Evolutionary conservation across 164 flowering plant genomes (phyloP), one percentile per base, ranked within the genome.

Genomic region (Kalanchoe fedtschenkoi): DNA sequence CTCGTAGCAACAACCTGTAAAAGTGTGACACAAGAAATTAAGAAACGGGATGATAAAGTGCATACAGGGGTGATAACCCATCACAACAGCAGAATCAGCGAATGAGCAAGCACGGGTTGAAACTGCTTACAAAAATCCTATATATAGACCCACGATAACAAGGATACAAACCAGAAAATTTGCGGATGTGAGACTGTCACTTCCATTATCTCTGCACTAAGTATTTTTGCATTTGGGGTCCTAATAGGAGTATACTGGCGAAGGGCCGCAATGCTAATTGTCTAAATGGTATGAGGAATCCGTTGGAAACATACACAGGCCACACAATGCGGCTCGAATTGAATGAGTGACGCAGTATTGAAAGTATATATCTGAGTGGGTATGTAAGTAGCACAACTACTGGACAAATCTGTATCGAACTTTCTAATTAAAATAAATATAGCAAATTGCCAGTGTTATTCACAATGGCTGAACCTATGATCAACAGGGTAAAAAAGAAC

Each of bases 1-100:
- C 72, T 81, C 86, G 62, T 85, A 85, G 77, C 86, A 80, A 72
- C 86, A 80, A 10, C 86, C 91, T 85, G 80, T 55, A 67, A 70
- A 35, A 24, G 6, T 47, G 39, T 16, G 57, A 51, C 14, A 30
- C 26, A 11, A 30, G 24, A 34, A 43, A 68, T 37, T 32, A 8
- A 14, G 16, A 42, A 62, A 62, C n/a, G 38, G 34, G n/a, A n/a
- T n/a, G n/a, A n/a, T n/a, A n/a, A n/a, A n/a, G n/a, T 4, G 39
- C 39, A 37, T 37, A 2, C 39, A 37, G 39, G 13, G 13, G 39
- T 37, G 13, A 37, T 37, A n/a, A 8, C 13, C 39, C 39, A 51
- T 11, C n/a, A 51, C 56, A 10, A 16, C 13, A 11, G 26, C 15
- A 51, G 5, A 28, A 51, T 8, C 2, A 51, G 56, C 10, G 8